Evolutionary conservation across 352 stramenopile genomes (phyloP), one percentile per base, ranked within the genome.

Genomic region (Pythium brassicae): DNA sequence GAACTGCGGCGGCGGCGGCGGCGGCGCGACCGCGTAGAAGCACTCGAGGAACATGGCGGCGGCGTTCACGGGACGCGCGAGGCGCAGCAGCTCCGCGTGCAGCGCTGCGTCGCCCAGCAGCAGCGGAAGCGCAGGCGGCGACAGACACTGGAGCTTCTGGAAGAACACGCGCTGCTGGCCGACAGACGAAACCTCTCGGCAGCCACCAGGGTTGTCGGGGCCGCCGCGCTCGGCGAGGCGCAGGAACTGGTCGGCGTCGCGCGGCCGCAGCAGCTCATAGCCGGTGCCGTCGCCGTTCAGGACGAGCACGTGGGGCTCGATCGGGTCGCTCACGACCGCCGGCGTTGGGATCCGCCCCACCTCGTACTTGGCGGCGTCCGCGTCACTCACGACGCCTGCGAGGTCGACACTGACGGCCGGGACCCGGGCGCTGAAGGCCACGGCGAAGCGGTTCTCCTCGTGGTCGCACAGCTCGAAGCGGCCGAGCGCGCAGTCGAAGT

Each of bases 211-310:
- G n/a, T 20, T 29, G 15, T 44, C 29, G 37, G 20, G 4, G 37
- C 19, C 37, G 37, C 37, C 10, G 37, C 1, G 9, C 17, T n/a
- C n/a, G 2, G 22, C 42, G 9, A 47, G 42, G 0, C 45, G 43
- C 3, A 80, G 37, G 27, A 60, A 84, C 12, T 74, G 57, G 6
- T 48, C 56, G 23, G 75, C 59, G 35, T 93, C 83, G 5, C 49
- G 64, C 14, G 78, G 77, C 51, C 75, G 64, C 44, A 91, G 29
- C 11, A 91, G 54, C 50, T 94, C 84, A 1, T 58, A 22, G 2
- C 76, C 84, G 0, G 78, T 89, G 10, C 84, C 84, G 52, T 94
- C 76, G 34, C 84, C 84, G n/a, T 86, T 69, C 17, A 94, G 61
- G 43, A 92, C 43, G 29, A 94, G 80, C 48, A 92, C 29, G 40